Percentiles rank a stretch among this genome's conserved stretches.
phyloP scores from a whole-genome alignment of 2,329 filamentous ascomycete species.

The Aspergillaceae sp. region DNA sequence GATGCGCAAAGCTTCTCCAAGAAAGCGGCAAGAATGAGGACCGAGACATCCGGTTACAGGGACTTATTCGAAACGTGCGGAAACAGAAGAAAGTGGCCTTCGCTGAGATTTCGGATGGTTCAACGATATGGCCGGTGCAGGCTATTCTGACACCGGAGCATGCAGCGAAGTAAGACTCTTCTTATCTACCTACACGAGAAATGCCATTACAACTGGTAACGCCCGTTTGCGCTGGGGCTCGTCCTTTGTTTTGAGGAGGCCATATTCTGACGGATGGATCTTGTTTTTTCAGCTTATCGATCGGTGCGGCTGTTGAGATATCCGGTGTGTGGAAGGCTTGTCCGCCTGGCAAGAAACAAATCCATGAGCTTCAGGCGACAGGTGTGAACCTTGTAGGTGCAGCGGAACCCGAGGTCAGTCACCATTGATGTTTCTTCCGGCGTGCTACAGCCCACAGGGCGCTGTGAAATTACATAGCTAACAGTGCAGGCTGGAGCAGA shows the following conservation, averaged over 20 bases:
- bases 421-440: too few relatives aligned
- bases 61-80: slow-evolving; percentile 74
- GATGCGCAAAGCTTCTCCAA: slow-evolving; percentile 33
- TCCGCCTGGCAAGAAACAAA: slow-evolving; percentile 57
- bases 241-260: neutral
- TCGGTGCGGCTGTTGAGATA: slow-evolving; percentile 70
- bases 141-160: slow-evolving; percentile 65
- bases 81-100: slow-evolving; percentile 81
- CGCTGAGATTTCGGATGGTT: slow-evolving; percentile 79
- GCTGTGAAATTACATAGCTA: slow-evolving; percentile 1
- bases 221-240: neutral
- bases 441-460: slow-evolving; percentile 7
- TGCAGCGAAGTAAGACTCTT: slow-evolving; percentile 56
- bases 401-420: slow-evolving; percentile 66
- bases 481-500: slow-evolving; percentile 43
- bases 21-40: slow-evolving; percentile 26
- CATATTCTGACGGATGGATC: slow-evolving; percentile 3
- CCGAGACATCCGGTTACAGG: slow-evolving; percentile 53
- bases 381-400: slow-evolving; percentile 62
- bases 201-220: too few relatives aligned
- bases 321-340: slow-evolving; percentile 69
- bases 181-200: neutral
- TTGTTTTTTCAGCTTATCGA: slow-evolving; percentile 56
- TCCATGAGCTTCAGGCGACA: slow-evolving; percentile 70
- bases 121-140: slow-evolving; percentile 69